Evolutionary conservation across 1,284 basidiomycete genomes (phyloP).

Genomic region (Puccinia novopanici): DNA sequence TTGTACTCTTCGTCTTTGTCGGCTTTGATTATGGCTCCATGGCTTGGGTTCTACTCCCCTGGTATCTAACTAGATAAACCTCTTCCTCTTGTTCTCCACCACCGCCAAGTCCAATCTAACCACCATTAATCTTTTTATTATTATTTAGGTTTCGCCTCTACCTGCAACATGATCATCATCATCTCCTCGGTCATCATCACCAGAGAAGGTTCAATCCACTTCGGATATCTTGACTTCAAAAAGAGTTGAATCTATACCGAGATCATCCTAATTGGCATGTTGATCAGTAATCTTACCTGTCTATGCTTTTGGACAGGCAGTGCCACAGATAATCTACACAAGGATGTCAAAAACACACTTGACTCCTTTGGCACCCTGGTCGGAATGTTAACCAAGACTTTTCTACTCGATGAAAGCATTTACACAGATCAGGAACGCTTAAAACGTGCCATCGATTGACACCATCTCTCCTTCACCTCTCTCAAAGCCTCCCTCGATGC

Average conservation of each 20-base stretch:
- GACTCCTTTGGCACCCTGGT: slow-evolving; percentile 83
- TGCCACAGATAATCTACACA: slow-evolving; percentile 77
- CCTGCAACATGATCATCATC: slow-evolving; percentile 45
- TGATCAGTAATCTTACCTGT: slow-evolving; percentile 80
- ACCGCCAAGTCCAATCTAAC: slow-evolving; percentile 69
- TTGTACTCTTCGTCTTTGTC: slow-evolving; percentile 47
- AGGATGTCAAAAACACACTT: slow-evolving; percentile 77
- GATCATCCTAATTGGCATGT: slow-evolving; percentile 73
- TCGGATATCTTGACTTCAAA: slow-evolving; percentile 48
- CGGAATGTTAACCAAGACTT: slow-evolving; percentile 73
- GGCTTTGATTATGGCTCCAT: slow-evolving; percentile 45
- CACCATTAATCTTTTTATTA: neutral
- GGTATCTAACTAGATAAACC: neutral
- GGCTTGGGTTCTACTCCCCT: slow-evolving; percentile 45
- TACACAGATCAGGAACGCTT: slow-evolving; percentile 61
- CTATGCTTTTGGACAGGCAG: slow-evolving; percentile 78
- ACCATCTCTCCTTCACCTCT: slow-evolving; percentile 71
- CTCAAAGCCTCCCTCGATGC: slow-evolving; percentile 79
- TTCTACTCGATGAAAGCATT: slow-evolving; percentile 67
- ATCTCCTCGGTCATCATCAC: slow-evolving; percentile 50
- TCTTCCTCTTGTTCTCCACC: slow-evolving; percentile 71
- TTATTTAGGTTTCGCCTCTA: slow-evolving; percentile 45
- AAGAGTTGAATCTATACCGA: slow-evolving; percentile 48
- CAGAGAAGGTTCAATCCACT: slow-evolving; percentile 50
- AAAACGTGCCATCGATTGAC: slow-evolving; percentile 64